Base-by-base conservation (phyloP, 495 filamentous ascomycete genomes). In the Letharia lupina region DNA sequence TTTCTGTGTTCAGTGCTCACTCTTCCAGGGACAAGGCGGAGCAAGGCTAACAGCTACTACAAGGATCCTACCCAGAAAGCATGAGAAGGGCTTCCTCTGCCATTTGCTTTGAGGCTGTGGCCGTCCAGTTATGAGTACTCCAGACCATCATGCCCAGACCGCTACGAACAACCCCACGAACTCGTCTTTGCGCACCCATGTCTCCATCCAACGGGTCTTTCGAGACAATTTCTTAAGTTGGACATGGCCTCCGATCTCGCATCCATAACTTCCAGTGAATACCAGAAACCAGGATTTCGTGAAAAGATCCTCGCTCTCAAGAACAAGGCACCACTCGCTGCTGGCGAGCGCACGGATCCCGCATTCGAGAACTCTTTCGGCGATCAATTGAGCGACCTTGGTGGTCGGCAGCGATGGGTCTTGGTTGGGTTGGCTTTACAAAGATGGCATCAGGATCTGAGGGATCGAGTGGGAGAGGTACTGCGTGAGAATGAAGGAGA, bases 351-450 rank as follows among this genome's bases (percentile, higher is more conserved):
- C 42, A 63, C 61, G 15, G 61, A 63, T 13, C 61, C 61, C 15
- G 44, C 23, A 48, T 63, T 37, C 61, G 61, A 48, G 47, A 33
- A 63, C n/a, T 63, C 61, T n/a, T 63, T 63, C 33, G 61, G 40
- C 12, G 35, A 63, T 16, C 44, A 63, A 28, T 28, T 63, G 44
- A 48, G 16, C 20, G 61, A 63, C 61, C 45, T 63, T 28, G 40
- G 47, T 50, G 61, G 35, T 39, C 45, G 45, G 37, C 42, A 18
- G 9, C 45, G 61, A 54, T 63, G 61, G 61, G 45, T 63, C 12
- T 33, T 63, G 18, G 42, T 39, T 39, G 61, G 61, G 18, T 40
- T 50, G 28, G 61, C 61, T 47, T 13, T 39, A 20, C 42, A 63
- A 37, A 39, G 9, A 37, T 63, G 61, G 61, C 9, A 63, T 28